Percentiles rank a stretch among this genome's conserved stretches.
Conservation (phyloP, 2,329 filamentous ascomycete species). For the Phoma sp. region DNA sequence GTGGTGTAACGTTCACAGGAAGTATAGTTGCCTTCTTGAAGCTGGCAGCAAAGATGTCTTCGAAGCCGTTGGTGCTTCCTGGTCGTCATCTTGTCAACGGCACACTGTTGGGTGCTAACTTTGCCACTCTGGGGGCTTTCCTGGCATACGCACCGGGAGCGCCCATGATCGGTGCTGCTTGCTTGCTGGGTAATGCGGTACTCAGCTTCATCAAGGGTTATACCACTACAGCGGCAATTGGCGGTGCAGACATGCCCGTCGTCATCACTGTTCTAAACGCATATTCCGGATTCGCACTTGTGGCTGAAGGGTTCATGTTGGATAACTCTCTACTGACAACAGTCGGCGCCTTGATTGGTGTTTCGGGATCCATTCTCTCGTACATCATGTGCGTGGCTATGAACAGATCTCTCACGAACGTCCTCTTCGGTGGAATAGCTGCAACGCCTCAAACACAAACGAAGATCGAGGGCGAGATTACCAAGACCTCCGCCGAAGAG, state of each 20-base stretch:
- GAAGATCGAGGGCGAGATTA: constrained; percentile 81
- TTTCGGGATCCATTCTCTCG: constrained; percentile 85
- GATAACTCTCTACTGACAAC: constrained; percentile 85
- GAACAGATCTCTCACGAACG: constrained; percentile 89
- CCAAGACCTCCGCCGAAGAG: constrained; percentile 79
- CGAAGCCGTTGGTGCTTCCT: constrained; percentile 72
- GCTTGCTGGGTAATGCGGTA: constrained; percentile 75
- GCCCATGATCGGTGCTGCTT: constrained; percentile 78
- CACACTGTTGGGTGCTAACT: constrained; percentile 74
- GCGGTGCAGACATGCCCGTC: constrained; percentile 92
- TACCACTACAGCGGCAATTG: constrained; percentile 86
- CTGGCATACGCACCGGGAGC: constrained; percentile 80
- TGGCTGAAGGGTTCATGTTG: constrained; percentile 91
- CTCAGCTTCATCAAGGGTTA: constrained; percentile 86
- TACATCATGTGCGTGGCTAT: constrained; percentile 75
- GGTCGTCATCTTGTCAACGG: constrained; percentile 79
- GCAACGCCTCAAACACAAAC: constrained; percentile 67
- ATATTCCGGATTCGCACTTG: constrained; percentile 87
- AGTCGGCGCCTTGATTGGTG: constrained; percentile 84
- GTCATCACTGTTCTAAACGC: constrained; percentile 91
- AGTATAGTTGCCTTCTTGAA: constrained; percentile 91
- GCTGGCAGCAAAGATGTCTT: constrained; percentile 81
- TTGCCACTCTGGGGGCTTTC: constrained; percentile 84
- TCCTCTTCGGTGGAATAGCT: constrained; percentile 79
- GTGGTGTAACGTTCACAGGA: constrained; percentile 86